phyloP scores from a whole-genome alignment of 345 rosid genomes.

The Bruguiera parviflora region DNA sequence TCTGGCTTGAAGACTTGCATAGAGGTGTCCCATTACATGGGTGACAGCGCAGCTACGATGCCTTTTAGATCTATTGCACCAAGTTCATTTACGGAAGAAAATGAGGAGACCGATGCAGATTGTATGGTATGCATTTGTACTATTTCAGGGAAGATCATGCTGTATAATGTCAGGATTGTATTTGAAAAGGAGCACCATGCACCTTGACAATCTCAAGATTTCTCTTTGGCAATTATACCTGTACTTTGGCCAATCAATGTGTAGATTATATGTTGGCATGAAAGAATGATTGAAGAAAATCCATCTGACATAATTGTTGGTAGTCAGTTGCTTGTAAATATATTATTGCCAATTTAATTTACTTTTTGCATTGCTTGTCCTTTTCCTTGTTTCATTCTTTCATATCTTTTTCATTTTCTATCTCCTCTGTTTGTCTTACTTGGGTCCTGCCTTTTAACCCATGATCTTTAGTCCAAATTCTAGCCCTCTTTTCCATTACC shows the following conservation, averaged over 20 bases:
- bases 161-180: background rate
- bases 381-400: background rate
- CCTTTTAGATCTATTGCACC: conserved; percentile 54
- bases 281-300: conserved; percentile 10
- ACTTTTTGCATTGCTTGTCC: background rate
- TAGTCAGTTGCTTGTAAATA: background rate
- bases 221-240: background rate
- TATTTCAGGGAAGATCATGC: conserved; percentile 7
- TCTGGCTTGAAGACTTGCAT: conserved; percentile 93
- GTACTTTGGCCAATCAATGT: background rate
- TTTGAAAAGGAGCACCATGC: background rate
- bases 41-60: conserved; percentile 58
- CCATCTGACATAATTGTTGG: conserved; percentile 3
- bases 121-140: conserved; percentile 41
- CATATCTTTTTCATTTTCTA: background rate
- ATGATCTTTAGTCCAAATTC: background rate
- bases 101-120: conserved; percentile 56
- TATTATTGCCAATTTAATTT: background rate
- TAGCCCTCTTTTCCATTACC: conserved; percentile 13
- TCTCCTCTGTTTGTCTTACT: background rate
- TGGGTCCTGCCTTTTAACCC: background rate
- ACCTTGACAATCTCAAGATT: background rate
- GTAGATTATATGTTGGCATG: background rate
- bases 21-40: conserved; percentile 85
- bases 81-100: conserved; percentile 55